These are phyloP conservation scores for Schizophyllum amplum DNA, from an alignment of 1,284 basidiomycete genomes.

Conservation along the genomic window DNA sequence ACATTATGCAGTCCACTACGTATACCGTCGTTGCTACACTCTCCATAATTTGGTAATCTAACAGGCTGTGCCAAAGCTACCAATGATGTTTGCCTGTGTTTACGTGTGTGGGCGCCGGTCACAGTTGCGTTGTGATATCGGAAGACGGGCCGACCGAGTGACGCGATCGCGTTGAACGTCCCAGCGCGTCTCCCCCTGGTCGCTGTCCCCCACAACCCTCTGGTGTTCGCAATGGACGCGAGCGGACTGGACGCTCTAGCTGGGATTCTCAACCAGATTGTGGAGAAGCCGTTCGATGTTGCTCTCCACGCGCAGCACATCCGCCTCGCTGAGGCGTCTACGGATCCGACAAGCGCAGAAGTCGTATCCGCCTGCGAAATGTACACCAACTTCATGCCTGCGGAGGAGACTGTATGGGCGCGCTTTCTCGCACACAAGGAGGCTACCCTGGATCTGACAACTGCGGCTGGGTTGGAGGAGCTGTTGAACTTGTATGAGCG, in stretches of 20 bases:
- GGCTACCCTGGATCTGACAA: conserved; percentile 36
- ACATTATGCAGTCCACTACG: no score
- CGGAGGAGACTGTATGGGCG: conserved; percentile 60
- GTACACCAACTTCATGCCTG: conserved; percentile 53
- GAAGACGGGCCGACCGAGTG: not conserved
- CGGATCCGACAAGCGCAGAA: not conserved
- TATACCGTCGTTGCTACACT: no score
- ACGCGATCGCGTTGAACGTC: not conserved
- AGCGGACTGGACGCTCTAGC: conserved; percentile 48
- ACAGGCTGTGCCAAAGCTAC: no score
- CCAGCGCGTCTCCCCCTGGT: not conserved
- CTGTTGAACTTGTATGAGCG: conserved; percentile 56
- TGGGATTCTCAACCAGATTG: conserved; percentile 46
- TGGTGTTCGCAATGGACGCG: not conserved
- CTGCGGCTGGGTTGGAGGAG: conserved; percentile 42
- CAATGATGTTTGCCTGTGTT: not conserved
- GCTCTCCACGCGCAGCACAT: conserved; percentile 59
- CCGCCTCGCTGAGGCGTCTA: conserved; percentile 45
- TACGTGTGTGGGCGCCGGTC: not conserved
- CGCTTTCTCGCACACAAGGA: conserved; percentile 51
- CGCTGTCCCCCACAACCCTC: not conserved
- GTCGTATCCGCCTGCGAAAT: conserved; percentile 53
- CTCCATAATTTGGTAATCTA: no score
- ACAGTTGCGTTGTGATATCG: not conserved
- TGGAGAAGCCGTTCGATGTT: conserved; percentile 52